Percentiles rank a stretch among this genome's conserved stretches.
Conservation (phyloP, 805 yeast species). For the Middelhovenomyces tepae region DNA sequence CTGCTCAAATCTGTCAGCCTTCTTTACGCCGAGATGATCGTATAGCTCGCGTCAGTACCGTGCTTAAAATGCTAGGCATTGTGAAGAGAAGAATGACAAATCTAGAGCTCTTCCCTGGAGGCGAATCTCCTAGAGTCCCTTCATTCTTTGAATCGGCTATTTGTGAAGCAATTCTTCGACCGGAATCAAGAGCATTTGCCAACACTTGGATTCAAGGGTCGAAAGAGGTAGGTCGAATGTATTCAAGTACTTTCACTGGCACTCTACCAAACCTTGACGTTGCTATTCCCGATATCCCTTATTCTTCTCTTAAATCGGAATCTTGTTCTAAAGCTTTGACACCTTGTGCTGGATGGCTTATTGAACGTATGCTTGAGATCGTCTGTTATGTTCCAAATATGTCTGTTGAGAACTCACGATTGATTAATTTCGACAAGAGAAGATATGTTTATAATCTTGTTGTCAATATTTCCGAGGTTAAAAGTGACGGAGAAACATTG, state of each 20-base stretch:
- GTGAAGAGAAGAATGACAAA: slow-evolving; percentile 58
- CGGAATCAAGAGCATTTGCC: slow-evolving; percentile 66
- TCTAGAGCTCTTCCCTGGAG: slow-evolving; percentile 40
- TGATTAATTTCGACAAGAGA: slow-evolving; percentile 80
- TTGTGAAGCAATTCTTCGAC: slow-evolving; percentile 63
- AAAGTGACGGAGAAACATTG: slow-evolving; percentile 14
- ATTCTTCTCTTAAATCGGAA: slow-evolving; percentile 11
- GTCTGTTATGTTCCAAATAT: slow-evolving; percentile 72
- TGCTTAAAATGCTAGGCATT: slow-evolving; percentile 57
- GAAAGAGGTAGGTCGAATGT: slow-evolving; percentile 21
- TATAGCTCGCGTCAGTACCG: slow-evolving; percentile 56
- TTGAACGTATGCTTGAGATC: slow-evolving; percentile 69
- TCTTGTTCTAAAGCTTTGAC: slow-evolving; percentile 40
- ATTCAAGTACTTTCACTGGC: slow-evolving; percentile 6
- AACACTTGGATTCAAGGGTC: slow-evolving; percentile 62
- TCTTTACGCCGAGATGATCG: slow-evolving; percentile 51
- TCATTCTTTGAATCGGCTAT: slow-evolving; percentile 79
- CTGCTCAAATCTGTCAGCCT: slow-evolving; percentile 55
- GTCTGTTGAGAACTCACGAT: slow-evolving; percentile 51
- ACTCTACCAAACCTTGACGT: slow-evolving; percentile 11
- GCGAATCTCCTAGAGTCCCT: slow-evolving; percentile 41
- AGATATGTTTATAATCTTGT: slow-evolving; percentile 58
- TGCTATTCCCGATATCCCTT: slow-evolving; percentile 23
- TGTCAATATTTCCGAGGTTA: slow-evolving; percentile 42
- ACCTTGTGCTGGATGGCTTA: slow-evolving; percentile 89